Conservation (phyloP, 2,329 filamentous ascomycete species). For the Curvularia verruculosa region DNA sequence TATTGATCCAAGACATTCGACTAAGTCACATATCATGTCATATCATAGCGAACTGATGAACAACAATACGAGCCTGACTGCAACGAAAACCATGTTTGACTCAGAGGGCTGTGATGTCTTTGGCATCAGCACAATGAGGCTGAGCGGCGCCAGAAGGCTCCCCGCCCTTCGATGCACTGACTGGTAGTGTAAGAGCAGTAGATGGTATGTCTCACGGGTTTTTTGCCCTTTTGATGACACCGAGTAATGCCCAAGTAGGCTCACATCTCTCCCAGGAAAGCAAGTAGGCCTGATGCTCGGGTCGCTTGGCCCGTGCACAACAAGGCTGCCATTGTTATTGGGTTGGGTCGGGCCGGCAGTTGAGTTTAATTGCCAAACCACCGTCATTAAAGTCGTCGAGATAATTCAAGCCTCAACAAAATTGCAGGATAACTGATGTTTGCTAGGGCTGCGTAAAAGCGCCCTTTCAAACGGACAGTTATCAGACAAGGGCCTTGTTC, state of each 20-base stretch:
- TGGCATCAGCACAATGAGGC: not conserved
- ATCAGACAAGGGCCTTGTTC: not conserved
- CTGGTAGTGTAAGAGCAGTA: not conserved
- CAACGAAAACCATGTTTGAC: conserved; percentile 24
- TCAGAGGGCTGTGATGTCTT: conserved; percentile 29
- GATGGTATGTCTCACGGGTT: not conserved
- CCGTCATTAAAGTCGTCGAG: not conserved
- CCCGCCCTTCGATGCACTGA: conserved; percentile 3
- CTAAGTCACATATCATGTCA: not conserved
- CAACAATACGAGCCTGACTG: conserved; percentile 23
- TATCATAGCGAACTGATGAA: not conserved
- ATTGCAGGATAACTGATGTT: not conserved
- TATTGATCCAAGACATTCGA: not conserved
- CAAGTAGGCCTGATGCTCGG: not conserved
- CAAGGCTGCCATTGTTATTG: not conserved
- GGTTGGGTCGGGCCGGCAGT: not conserved
- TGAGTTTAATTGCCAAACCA: not conserved
- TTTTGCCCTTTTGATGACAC: conserved; percentile 18
- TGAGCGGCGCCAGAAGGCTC: not conserved
- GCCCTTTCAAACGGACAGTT: not conserved
- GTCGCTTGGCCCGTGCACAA: not conserved
- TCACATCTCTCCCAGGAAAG: not conserved
- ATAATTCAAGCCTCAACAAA: not conserved
- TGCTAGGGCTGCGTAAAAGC: not conserved
- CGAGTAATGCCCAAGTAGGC: not conserved